These are phyloP conservation scores for Fomitopsis pinicola DNA, from an alignment of 1,284 basidiomycete species.

Conservation along the genomic window DNA sequence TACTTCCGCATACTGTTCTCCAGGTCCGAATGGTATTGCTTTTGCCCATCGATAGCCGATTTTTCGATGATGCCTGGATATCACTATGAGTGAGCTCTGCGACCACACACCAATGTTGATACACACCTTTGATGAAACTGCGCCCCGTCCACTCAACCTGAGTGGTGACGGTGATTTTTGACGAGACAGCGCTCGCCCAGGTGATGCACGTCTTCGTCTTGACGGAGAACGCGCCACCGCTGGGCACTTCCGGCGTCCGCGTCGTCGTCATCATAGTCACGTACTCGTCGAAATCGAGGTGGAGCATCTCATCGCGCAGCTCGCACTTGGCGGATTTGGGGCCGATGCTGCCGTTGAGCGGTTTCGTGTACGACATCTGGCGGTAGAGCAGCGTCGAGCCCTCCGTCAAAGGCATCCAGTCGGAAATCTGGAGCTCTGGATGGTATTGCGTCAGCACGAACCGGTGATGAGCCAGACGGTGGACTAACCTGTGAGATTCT, in stretches of 20 bases:
- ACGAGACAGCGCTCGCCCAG: conserved; percentile 82
- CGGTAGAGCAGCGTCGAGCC: conserved; percentile 75
- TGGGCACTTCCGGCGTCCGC: conserved; percentile 91
- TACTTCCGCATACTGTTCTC: conserved; percentile 84
- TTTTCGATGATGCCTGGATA: conserved; percentile 87
- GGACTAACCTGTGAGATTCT: conserved; percentile 82
- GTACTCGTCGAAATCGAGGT: conserved; percentile 84
- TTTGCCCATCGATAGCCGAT: conserved; percentile 93
- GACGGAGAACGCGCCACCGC: conserved; percentile 87
- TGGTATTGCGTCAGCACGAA: background rate
- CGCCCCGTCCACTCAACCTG: conserved; percentile 95
- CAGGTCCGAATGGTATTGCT: conserved; percentile 81
- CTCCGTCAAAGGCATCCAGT: conserved; percentile 72
- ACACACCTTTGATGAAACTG: conserved; percentile 90
- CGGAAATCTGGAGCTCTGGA: conserved; percentile 86
- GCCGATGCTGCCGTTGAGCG: conserved; percentile 82
- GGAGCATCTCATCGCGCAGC: conserved; percentile 79
- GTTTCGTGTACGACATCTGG: conserved; percentile 95
- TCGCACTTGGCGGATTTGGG: conserved; percentile 96
- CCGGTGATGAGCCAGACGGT: background rate
- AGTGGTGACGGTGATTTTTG: conserved; percentile 83
- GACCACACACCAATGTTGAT: background rate
- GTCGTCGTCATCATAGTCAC: conserved; percentile 87
- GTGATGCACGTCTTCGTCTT: conserved; percentile 94
- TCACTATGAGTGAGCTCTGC: background rate